A percentile compares a stretch with the other conserved stretches of the same genome.
These are phyloP conservation scores for Diaporthe australafricana DNA, from an alignment of 2,329 filamentous ascomycete genomes.

Conservation along the genomic window DNA sequence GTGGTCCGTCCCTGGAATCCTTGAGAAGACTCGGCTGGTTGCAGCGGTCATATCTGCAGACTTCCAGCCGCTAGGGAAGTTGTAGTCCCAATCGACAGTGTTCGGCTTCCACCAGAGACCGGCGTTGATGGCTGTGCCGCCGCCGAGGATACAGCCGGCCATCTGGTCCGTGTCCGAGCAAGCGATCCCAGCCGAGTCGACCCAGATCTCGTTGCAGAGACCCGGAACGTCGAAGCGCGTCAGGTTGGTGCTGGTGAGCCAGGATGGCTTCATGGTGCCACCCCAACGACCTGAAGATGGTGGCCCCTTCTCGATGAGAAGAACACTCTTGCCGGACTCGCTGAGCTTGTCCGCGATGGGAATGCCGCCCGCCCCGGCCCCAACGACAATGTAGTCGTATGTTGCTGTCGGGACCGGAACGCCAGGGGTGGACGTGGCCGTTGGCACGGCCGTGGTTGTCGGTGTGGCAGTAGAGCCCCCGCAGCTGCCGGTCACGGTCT, in stretches of 20 bases:
- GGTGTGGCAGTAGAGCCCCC: slow-evolving; percentile 42
- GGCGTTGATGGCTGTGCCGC: slow-evolving; percentile 71
- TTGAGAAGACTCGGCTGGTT: slow-evolving; percentile 71
- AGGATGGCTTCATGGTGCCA: slow-evolving; percentile 66
- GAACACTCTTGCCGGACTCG: slow-evolving; percentile 68
- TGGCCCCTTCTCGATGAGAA: slow-evolving; percentile 66
- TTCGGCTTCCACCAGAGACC: slow-evolving; percentile 76
- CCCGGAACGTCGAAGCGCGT: slow-evolving; percentile 75
- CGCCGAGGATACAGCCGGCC: slow-evolving; percentile 74
- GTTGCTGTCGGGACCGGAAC: slow-evolving; percentile 50
- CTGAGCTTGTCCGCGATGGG: slow-evolving; percentile 70
- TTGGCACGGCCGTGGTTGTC: slow-evolving; percentile 13
- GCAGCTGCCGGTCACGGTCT: slow-evolving; percentile 44
- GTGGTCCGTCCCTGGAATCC: slow-evolving; percentile 76
- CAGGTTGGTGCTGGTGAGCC: slow-evolving; percentile 67
- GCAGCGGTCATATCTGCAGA: slow-evolving; percentile 69
- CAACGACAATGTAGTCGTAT: slow-evolving; percentile 72
- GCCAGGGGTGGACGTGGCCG: not conserved
- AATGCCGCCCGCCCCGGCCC: slow-evolving; percentile 70
- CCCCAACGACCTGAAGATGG: slow-evolving; percentile 70
- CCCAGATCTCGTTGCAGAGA: slow-evolving; percentile 75
- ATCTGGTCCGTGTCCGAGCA: slow-evolving; percentile 75
- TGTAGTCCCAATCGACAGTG: slow-evolving; percentile 75
- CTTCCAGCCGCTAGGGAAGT: slow-evolving; percentile 80
- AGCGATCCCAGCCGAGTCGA: slow-evolving; percentile 68